Evolutionary conservation across 345 rosid genomes (phyloP), one percentile per base, ranked within the genome.

Genomic region (Arabis hirsuta): DNA sequence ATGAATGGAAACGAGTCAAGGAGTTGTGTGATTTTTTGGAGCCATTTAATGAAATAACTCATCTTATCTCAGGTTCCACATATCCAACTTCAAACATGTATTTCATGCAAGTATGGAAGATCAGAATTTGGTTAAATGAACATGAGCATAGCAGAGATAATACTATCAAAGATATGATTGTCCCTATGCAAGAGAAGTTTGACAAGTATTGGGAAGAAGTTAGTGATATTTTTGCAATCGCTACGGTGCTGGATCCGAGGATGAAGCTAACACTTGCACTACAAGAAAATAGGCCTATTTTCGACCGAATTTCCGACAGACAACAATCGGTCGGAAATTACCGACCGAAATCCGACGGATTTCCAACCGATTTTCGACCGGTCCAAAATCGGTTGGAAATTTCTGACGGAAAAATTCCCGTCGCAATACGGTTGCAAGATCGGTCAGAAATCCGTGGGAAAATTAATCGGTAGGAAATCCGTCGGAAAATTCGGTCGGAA

Each of bases 11-110:
- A 0, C 14, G 11, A 16, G 10, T 14, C 6, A 24, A 22, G 29
- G 4, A 11, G 27, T 6, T 47, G 0, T 22, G 32, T 47, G 34
- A 4, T 10, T 51, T 65, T 12, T 65, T 52, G 22, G 5, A 48
- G 3, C 47, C 70, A 2, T 65, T 65, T 51, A 38, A 36, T 52
- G 50, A 52, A 4, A 52, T 66, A 20, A 66, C 27, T 34, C 0
- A 5, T 0, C 22, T 52, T 3, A 66, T 66, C 1, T 39, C 60
- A 36, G 51, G 38, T 66, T 39, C 48, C 0, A 52, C n/a, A 5
- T 52, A 66, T 27, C 61, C 52, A 9, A 65, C 71, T 22, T 52
- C 50, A 7, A 65, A 52, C 5, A 12, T 65, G 11, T 52, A 66
- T 20, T 65, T 48, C 7, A 13, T 7, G 22, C 47, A 36, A 4